Percentiles rank a stretch among this genome's conserved stretches.
Conservation (phyloP, 257 asterid genomes). For the Perilla frutescens region DNA sequence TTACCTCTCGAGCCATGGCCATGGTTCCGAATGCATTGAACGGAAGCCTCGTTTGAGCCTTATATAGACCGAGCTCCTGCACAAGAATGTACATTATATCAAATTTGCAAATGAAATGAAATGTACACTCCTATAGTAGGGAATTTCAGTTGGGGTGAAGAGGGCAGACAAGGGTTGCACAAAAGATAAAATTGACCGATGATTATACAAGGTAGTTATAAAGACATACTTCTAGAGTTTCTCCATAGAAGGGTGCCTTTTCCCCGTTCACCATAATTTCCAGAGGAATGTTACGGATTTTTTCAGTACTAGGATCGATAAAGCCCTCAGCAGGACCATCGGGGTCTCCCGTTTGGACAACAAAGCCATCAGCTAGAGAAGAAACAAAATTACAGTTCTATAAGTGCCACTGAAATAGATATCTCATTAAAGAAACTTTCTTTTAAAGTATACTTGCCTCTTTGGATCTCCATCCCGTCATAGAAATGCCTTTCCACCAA, state of each 20-base stretch:
- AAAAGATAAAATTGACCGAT: not conserved
- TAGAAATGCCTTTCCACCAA: slow-evolving; percentile 94
- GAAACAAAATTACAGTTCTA: slow-evolving; percentile 40
- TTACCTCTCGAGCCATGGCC: slow-evolving; percentile 99
- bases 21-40: slow-evolving; percentile 98
- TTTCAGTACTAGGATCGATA: slow-evolving; percentile 95
- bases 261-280: slow-evolving; percentile 92
- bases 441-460: slow-evolving; percentile 57
- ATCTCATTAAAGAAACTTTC: slow-evolving; percentile 3
- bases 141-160: not conserved
- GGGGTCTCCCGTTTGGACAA: slow-evolving; percentile 99
- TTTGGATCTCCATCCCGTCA: slow-evolving; percentile 99
- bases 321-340: slow-evolving; percentile 99
- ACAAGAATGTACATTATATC: slow-evolving; percentile 34
- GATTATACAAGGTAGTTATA: not conserved
- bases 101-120: slow-evolving; percentile 1
- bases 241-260: slow-evolving; percentile 87
- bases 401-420: slow-evolving; percentile 19
- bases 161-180: not conserved
- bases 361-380: slow-evolving; percentile 95
- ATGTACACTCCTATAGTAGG: not conserved
- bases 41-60: slow-evolving; percentile 97
- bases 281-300: slow-evolving; percentile 81
- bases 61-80: slow-evolving; percentile 96
- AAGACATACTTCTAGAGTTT: slow-evolving; percentile 85